Conservation (phyloP, 2,329 filamentous ascomycete genomes). For the Colletotrichum lindemuthianum region DNA sequence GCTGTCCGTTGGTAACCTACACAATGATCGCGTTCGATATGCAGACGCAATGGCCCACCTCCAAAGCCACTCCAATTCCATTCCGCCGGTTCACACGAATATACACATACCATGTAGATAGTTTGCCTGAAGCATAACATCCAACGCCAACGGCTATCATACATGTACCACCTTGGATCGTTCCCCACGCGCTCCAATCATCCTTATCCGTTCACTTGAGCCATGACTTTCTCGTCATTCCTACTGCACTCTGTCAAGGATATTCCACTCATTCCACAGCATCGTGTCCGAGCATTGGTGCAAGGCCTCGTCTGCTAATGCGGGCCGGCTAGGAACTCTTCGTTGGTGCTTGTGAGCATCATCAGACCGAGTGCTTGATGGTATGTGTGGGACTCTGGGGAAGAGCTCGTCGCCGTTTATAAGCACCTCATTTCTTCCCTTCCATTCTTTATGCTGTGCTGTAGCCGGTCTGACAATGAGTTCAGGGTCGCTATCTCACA, state of each 20-base stretch:
- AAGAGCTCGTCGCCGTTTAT: neutral
- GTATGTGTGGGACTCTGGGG: neutral
- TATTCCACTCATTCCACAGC: slow-evolving; percentile 29
- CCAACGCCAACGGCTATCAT: neutral
- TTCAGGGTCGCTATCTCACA: neutral
- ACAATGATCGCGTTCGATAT: too few species aligned
- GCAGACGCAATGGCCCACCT: too few species aligned
- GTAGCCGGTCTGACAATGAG: neutral
- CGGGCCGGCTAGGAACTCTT: slow-evolving; percentile 2
- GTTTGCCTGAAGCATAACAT: too few species aligned
- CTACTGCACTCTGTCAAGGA: slow-evolving; percentile 17
- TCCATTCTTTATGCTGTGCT: neutral
- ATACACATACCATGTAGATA: too few species aligned
- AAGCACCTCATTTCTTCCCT: neutral
- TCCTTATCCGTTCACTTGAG: neutral
- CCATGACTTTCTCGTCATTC: slow-evolving; percentile 1
- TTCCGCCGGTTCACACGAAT: too few species aligned
- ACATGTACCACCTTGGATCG: neutral
- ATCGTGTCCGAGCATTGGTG: slow-evolving; percentile 16
- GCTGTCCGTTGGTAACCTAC: too few species aligned
- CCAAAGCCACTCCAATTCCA: too few species aligned
- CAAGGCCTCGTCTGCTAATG: slow-evolving; percentile 8
- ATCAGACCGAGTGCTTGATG: too few species aligned
- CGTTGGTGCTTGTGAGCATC: neutral
- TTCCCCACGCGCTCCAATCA: slow-evolving; percentile 1